Evolutionary conservation across 169 alveolate genomes (phyloP), one percentile per base, ranked within the genome.

Genomic region (Cryptosporidium ubiquitum): DNA sequence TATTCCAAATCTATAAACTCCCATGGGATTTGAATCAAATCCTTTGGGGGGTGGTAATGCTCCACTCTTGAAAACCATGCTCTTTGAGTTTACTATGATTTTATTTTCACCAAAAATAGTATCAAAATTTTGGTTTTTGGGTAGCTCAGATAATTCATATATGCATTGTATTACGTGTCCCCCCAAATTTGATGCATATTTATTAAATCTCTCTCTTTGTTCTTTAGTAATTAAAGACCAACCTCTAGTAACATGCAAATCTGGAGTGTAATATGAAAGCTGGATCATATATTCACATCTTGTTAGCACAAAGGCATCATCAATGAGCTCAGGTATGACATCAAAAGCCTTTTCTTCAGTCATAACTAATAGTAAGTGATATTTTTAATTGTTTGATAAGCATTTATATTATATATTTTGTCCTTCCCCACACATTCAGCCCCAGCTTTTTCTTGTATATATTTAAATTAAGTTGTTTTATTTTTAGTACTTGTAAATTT

Each of bases 271-370:
- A 60, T 85, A 94, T 31, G 96, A 93, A 44, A 94, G 93, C 91
- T 94, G 96, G 47, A 94, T 84, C 85, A 94, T 93, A 86, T 94
- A 93, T 91, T 94, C 96, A 91, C 95, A 91, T 37, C 86, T 84
- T 9, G 95, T 42, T 23, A 94, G 92, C 37, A 73, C 93, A 20
- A 91, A 92, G 18, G 92, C 86, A 31, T 94, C 96, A 37, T 84
- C 91, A 31, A 94, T 71, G 1, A 91, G 93, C 85, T 66, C 73
- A 0, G 93, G 95, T 42, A 68, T 66, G 29, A 93, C 70, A 10
- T 74, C 69, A 33, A 92, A 26, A 35, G 49, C 79, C 39, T 16
- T 52, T 74, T 71, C 93, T 84, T 79, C 89, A 39, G 64, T 20
- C 89, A 79, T 79, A 33, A 31, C 20, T 66, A 20, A 10, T 0